These are phyloP conservation scores for Endocarpon pusillum DNA, from an alignment of 495 filamentous ascomycete species.

Conservation along the genomic window DNA sequence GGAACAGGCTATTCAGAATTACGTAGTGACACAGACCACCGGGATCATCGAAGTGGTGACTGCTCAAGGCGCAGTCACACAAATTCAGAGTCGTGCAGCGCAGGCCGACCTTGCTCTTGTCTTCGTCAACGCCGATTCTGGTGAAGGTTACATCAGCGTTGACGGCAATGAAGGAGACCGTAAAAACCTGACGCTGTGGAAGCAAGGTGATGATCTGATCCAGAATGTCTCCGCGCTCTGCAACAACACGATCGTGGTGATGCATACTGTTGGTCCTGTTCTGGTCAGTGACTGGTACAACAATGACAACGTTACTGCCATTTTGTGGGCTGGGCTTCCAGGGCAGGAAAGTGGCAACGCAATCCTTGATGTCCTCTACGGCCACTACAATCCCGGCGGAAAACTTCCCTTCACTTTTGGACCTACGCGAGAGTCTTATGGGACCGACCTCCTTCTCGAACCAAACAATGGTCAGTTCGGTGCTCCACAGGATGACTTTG, in stretches of 20 bases:
- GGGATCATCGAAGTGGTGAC: constrained; percentile 53
- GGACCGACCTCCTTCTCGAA: constrained; percentile 53
- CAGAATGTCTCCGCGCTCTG: constrained; percentile 56
- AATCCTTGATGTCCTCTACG: constrained; percentile 85
- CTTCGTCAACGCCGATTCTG: constrained; percentile 76
- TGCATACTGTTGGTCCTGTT: constrained; percentile 74
- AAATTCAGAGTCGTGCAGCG: constrained; percentile 42
- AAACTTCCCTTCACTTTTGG: constrained; percentile 86
- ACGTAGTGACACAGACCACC: constrained; percentile 36
- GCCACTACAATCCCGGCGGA: constrained; percentile 66
- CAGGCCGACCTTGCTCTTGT: constrained; percentile 63
- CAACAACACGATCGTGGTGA: constrained; percentile 84
- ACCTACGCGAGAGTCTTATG: constrained; percentile 53
- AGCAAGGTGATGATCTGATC: constrained; percentile 62
- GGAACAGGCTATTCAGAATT: constrained; percentile 64
- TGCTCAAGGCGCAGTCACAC: constrained; percentile 48
- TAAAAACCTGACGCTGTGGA: constrained; percentile 85
- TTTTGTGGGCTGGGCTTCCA: constrained; percentile 84
- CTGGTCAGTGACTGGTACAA: constrained; percentile 60
- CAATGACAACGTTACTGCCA: constrained; percentile 83
- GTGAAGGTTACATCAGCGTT: constrained; percentile 72
- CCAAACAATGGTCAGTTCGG: constrained; percentile 52
- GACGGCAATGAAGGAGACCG: constrained; percentile 81
- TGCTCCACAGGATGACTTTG: constrained; percentile 66
- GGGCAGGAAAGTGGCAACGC: constrained; percentile 85